phyloP scores from a whole-genome alignment of 441 rosid species.

The Eutrema salsugineum region DNA sequence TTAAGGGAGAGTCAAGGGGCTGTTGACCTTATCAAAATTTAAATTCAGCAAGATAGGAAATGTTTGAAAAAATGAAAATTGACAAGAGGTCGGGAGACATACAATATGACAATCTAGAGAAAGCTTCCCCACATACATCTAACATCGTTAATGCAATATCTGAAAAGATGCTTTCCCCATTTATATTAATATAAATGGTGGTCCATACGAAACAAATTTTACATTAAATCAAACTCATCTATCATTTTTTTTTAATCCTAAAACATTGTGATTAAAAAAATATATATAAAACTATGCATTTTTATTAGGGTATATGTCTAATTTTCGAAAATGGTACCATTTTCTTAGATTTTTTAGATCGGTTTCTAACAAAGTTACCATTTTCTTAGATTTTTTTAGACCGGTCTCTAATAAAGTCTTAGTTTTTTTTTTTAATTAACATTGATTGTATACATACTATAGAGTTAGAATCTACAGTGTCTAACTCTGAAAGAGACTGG shows the following conservation, averaged over 20 bases:
- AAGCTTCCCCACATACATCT: conserved; percentile 8
- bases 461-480: conserved; percentile 6
- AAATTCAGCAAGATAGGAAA: neutral
- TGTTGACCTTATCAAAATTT: neutral
- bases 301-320: neutral
- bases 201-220: neutral
- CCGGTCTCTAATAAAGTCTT: neutral
- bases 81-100: conserved; percentile 25
- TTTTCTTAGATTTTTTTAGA: too few relatives aligned
- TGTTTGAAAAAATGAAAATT: neutral
- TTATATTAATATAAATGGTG: conserved; percentile 1
- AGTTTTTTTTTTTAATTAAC: neutral
- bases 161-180: conserved; percentile 21
- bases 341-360: too few relatives aligned
- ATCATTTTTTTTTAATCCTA: neutral
- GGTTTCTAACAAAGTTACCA: too few relatives aligned
- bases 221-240: conserved; percentile 2
- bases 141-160: conserved; percentile 19
- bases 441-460: neutral
- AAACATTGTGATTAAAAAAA: neutral
- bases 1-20: neutral
- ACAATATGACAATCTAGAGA: neutral
- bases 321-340: neutral
- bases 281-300: neutral
- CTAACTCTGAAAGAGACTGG: neutral